Conservation (phyloP, 164 flowering plant species). For the Pachysandra terminalis region DNA sequence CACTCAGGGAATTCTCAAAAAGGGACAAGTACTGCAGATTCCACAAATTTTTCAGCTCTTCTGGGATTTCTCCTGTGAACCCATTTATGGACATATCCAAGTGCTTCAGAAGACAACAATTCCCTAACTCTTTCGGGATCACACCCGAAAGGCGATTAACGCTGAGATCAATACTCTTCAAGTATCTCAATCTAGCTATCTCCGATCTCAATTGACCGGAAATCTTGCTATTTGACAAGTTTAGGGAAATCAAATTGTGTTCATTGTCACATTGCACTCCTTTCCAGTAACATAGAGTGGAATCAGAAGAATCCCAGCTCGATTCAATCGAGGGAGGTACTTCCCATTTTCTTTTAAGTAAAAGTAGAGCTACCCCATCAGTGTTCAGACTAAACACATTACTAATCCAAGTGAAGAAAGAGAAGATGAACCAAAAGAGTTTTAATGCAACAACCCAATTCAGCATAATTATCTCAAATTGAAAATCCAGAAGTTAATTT, state of each 20-base stretch:
- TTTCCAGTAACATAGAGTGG: conserved; percentile 59
- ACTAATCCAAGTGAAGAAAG: not conserved
- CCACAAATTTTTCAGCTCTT: conserved; percentile 18
- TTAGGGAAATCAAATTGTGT: conserved; percentile 26
- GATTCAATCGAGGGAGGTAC: conserved; percentile 30
- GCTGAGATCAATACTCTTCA: too few relatives aligned
- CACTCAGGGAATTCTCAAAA: conserved; percentile 28
- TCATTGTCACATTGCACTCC: conserved; percentile 42
- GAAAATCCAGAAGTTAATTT: not conserved
- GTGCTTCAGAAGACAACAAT: conserved; percentile 27
- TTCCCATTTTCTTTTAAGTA: conserved; percentile 36
- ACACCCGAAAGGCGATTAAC: not conserved
- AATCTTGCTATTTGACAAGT: conserved; percentile 31
- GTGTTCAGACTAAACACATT: conserved; percentile 26
- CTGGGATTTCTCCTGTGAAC: conserved; percentile 34
- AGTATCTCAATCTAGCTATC: too few relatives aligned
- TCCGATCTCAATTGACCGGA: conserved; percentile 38
- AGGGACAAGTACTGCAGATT: conserved; percentile 23
- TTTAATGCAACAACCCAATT: not conserved
- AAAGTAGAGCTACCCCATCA: conserved; percentile 42
- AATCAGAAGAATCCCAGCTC: conserved; percentile 44
- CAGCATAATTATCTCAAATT: not conserved
- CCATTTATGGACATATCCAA: conserved; percentile 35
- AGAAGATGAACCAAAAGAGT: too few relatives aligned
- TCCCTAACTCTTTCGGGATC: conserved; percentile 30